Evolutionary conservation across 2,329 filamentous ascomycete genomes (phyloP).

Genomic region (Tolypocladium guangdongense): DNA sequence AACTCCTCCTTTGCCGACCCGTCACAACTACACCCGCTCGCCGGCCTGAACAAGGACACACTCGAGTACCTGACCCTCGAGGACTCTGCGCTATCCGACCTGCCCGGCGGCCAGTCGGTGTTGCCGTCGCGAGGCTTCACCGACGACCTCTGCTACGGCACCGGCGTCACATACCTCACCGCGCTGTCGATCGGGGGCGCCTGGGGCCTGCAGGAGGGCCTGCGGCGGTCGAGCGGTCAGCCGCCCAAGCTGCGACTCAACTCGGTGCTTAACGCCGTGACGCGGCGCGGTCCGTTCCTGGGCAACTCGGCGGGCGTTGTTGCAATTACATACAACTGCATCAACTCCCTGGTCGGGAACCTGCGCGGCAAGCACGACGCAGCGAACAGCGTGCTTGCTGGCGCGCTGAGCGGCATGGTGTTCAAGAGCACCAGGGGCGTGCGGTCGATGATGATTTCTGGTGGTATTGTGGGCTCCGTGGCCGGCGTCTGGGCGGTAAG

Average conservation of each 20-base stretch:
- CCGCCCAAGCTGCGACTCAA: slow-evolving; percentile 89
- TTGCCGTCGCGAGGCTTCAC: slow-evolving; percentile 95
- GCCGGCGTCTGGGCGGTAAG: slow-evolving; percentile 88
- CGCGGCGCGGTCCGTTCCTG: slow-evolving; percentile 82
- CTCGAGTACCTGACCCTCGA: slow-evolving; percentile 94
- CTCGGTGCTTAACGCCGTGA: slow-evolving; percentile 88
- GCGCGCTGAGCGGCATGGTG: slow-evolving; percentile 78
- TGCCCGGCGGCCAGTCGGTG: slow-evolving; percentile 76
- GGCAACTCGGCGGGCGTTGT: slow-evolving; percentile 95
- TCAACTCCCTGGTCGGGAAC: slow-evolving; percentile 76
- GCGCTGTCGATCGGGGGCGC: slow-evolving; percentile 76
- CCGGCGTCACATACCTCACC: slow-evolving; percentile 86
- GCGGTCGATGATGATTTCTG: slow-evolving; percentile 89
- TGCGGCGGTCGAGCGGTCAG: slow-evolving; percentile 64
- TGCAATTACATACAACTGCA: slow-evolving; percentile 89
- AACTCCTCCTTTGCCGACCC: slow-evolving; percentile 72
- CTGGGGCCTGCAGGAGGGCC: slow-evolving; percentile 86
- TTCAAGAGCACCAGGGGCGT: slow-evolving; percentile 94
- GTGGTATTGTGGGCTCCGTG: slow-evolving; percentile 74
- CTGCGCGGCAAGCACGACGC: slow-evolving; percentile 79
- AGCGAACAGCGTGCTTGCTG: slow-evolving; percentile 77
- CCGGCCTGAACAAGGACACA: slow-evolving; percentile 82
- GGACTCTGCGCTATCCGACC: slow-evolving; percentile 76
- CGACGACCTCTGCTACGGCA: slow-evolving; percentile 96
- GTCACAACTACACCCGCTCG: slow-evolving; percentile 80